Conservation (phyloP, 2,329 filamentous ascomycete genomes). For the Lachnellula occidentalis region DNA sequence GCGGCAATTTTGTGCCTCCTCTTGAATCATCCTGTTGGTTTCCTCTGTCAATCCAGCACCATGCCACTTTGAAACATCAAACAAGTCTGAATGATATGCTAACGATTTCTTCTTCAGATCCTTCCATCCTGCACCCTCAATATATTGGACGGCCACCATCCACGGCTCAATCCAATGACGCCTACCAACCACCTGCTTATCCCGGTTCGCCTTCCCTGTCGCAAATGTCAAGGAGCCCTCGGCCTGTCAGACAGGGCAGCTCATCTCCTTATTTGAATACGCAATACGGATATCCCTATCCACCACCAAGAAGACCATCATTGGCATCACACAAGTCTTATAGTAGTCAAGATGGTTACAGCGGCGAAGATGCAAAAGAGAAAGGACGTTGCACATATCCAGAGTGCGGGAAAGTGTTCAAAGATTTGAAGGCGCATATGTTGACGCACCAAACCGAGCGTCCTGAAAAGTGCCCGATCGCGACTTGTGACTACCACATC, state of each 20-base stretch:
- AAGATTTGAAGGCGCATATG: conserved; percentile 80
- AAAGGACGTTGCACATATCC: conserved; percentile 47
- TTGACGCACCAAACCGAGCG: conserved; percentile 90
- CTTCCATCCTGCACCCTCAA: conserved; percentile 29
- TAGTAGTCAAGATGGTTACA: conserved; percentile 28
- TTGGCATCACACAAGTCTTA: conserved; percentile 26
- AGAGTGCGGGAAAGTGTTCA: conserved; percentile 54
- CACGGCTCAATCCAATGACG: conserved; percentile 21
- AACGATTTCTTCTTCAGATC: conserved; percentile 25
- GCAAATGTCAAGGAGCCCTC: conserved; percentile 27
- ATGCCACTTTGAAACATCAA: conserved; percentile 6
- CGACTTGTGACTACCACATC: conserved; percentile 85
- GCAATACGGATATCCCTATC: conserved; percentile 28
- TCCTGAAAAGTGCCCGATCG: conserved; percentile 93
- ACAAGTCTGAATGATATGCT: conserved; percentile 14
- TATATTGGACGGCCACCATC: conserved; percentile 23
- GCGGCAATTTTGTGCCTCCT: conserved; percentile 47
- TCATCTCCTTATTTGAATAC: conserved; percentile 28
- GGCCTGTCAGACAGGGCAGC: conserved; percentile 25
- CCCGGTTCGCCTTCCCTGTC: conserved; percentile 30
- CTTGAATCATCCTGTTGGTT: conserved; percentile 49
- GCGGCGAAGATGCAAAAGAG: conserved; percentile 29
- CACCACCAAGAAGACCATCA: conserved; percentile 24
- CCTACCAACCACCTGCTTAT: conserved; percentile 27
- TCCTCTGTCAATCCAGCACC: conserved; percentile 34